Evolutionary conservation across 768 basidiomycete genomes (phyloP).

Genomic region (Jaapia argillacea): DNA sequence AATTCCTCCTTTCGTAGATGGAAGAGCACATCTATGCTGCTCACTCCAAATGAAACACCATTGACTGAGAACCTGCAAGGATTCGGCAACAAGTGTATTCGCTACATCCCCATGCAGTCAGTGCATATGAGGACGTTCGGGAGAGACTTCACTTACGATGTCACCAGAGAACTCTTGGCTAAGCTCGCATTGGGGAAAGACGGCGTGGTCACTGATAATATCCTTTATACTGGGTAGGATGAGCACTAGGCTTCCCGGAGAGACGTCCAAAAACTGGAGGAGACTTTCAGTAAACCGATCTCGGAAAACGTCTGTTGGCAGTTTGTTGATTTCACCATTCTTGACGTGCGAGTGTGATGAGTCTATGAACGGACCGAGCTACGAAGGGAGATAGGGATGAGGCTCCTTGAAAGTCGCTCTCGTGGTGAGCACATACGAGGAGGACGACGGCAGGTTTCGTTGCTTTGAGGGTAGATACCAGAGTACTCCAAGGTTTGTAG

Average conservation of each 20-base stretch:
- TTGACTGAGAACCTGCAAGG: conserved; percentile 83
- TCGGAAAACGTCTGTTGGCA: conserved; percentile 61
- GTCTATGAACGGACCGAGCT: conserved; percentile 94
- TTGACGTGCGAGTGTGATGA: conserved; percentile 63
- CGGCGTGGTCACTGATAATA: conserved; percentile 65
- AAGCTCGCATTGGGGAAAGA: conserved; percentile 76
- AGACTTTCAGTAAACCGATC: conserved; percentile 51
- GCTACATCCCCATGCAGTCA: conserved; percentile 30
- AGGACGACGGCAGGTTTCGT: conserved; percentile 70
- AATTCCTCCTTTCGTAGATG: conserved; percentile 83
- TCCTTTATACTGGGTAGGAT: conserved; percentile 81
- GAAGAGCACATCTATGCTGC: conserved; percentile 84
- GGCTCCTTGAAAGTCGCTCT: conserved; percentile 3
- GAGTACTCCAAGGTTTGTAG: conserved; percentile 58
- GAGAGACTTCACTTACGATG: too few species aligned
- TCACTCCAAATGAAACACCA: conserved; percentile 66
- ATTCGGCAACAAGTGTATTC: conserved; percentile 75
- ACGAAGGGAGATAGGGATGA: not conserved
- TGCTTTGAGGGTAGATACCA: conserved; percentile 51
- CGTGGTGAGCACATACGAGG: conserved; percentile 43
- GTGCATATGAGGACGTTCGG: too few species aligned
- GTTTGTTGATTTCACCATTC: conserved; percentile 59
- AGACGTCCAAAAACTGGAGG: conserved; percentile 41
- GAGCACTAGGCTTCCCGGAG: conserved; percentile 63
- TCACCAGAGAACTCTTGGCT: too few species aligned